A percentile compares a stretch with the other conserved stretches of the same genome.
Evolutionary conservation across 768 basidiomycete species (phyloP).

Genomic region (Hypholoma fasciculare): DNA sequence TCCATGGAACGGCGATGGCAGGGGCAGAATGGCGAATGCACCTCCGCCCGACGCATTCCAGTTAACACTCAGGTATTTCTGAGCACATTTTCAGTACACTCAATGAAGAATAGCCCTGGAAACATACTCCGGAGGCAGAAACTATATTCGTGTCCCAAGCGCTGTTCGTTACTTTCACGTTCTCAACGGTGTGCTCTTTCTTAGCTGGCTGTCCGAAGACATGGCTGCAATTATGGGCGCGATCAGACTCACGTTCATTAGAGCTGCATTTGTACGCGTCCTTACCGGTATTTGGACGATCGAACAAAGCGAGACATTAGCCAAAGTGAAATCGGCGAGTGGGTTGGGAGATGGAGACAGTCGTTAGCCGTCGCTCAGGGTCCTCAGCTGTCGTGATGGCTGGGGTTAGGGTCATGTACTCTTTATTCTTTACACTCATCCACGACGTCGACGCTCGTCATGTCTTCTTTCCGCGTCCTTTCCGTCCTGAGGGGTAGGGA

Average conservation of each 20-base stretch:
- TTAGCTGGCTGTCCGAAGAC: constrained; percentile 89
- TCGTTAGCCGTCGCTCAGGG: neutral
- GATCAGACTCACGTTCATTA: constrained; percentile 13
- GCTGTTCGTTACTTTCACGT: constrained; percentile 82
- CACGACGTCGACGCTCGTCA: constrained; percentile 10
- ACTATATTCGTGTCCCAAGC: constrained; percentile 98
- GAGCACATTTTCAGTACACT: constrained; percentile 5
- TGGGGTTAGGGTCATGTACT: constrained; percentile 23
- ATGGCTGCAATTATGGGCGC: constrained; percentile 52
- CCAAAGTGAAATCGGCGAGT: neutral
- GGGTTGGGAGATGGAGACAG: constrained; percentile 2
- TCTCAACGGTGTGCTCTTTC: constrained; percentile 80
- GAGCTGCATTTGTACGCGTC: constrained; percentile 8
- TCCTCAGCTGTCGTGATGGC: neutral
- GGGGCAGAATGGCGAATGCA: constrained; percentile 91
- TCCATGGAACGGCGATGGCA: constrained; percentile 68
- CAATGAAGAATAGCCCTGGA: constrained; percentile 1
- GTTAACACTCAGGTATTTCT: constrained; percentile 90
- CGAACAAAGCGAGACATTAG: constrained; percentile 86
- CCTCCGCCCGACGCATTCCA: constrained; percentile 93
- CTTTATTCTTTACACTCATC: neutral
- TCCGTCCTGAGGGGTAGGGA: constrained; percentile 12
- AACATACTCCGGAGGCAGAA: constrained; percentile 76
- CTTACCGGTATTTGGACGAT: constrained; percentile 83
- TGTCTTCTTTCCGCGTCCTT: constrained; percentile 15